Percentiles rank a stretch among this genome's conserved stretches.
These are phyloP conservation scores for Cercis canadensis DNA, from an alignment of 306 rosid genomes.

Conservation along the genomic window DNA sequence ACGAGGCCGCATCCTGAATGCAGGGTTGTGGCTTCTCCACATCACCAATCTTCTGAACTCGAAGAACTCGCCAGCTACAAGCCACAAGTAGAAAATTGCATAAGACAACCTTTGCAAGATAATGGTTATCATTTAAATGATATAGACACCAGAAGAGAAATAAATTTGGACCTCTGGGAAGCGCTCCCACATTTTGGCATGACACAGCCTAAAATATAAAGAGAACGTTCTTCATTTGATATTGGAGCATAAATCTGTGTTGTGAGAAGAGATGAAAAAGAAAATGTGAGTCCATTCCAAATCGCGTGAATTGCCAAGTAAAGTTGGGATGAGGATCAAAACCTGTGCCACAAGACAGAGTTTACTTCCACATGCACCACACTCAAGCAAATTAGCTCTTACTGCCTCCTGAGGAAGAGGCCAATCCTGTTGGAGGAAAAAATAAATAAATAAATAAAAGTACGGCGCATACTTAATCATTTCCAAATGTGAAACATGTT, in stretches of 20 bases:
- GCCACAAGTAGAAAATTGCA: neutral
- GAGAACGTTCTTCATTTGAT: slow-evolving; percentile 65
- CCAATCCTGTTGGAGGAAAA: slow-evolving; percentile 62
- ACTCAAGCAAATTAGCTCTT: slow-evolving; percentile 52
- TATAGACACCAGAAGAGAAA: neutral
- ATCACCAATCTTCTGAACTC: slow-evolving; percentile 60
- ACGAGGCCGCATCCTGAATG: slow-evolving; percentile 31
- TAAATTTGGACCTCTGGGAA: slow-evolving; percentile 50
- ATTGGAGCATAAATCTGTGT: slow-evolving; percentile 75
- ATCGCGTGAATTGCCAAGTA: neutral
- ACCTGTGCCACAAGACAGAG: slow-evolving; percentile 77
- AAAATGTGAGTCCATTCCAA: neutral
- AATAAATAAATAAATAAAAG: no score
- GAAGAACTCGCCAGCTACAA: slow-evolving; percentile 74
- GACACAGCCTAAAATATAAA: slow-evolving; percentile 73
- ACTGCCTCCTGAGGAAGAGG: slow-evolving; percentile 57
- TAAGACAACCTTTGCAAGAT: neutral
- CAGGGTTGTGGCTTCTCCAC: slow-evolving; percentile 24
- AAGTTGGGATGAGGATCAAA: neutral
- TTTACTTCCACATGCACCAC: slow-evolving; percentile 55
- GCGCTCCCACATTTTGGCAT: slow-evolving; percentile 56
- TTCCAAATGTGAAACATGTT: neutral
- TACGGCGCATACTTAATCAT: neutral
- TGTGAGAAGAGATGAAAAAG: neutral
- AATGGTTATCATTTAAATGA: neutral